Base-by-base conservation (phyloP, 257 asterid species). In the Marsdenia floribunda region DNA sequence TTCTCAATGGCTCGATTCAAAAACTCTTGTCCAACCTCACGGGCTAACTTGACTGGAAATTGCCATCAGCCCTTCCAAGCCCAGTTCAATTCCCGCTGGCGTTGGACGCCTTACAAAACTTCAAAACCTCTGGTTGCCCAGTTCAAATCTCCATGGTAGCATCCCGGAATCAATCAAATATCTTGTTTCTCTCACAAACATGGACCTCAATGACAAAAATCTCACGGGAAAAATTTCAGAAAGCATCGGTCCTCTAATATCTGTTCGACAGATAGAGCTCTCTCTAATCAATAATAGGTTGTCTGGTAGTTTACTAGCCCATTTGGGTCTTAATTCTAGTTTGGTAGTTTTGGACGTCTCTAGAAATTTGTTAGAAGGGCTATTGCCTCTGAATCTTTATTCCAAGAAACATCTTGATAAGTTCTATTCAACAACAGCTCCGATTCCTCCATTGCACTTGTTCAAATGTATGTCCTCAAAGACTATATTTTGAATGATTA, bases 151-250 rank as follows among this genome's bases (percentile, higher is more conserved):
- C 75, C 71, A 64, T 3, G 97, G 96, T 47, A 58, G 79, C 10
- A 82, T 92, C 19, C 97, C 97, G 1, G 84, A 80, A 6, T 87
- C 96, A 29, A 83, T 92, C 13, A 90, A 86, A 50, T 72, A 83
- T 67, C 88, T 92, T 0, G 74, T 26, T 7, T 87, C 90, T 16
- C 74, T 87, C 22, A 85, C 75, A 61, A 73, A 46, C 76, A 79
- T 93, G 58, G 98, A 91, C 75, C 76, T 90, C 10, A 82, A 93
- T 26, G n/a, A 19, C 15, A 93, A 93, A 76, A 72, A 33, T 64
- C 88, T 93, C 67, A 26, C 81, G n/a, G 98, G 97, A n/a, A 80
- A 75, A 60, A 85, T 93, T 57, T 96, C 98, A 3, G 87, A 64
- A 15, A 83, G 82, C 76, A 83, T 93, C 10, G 97, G 89, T 40